These are phyloP conservation scores for Priceomyces castillae DNA, from an alignment of 805 yeast genomes.

Conservation along the genomic window DNA sequence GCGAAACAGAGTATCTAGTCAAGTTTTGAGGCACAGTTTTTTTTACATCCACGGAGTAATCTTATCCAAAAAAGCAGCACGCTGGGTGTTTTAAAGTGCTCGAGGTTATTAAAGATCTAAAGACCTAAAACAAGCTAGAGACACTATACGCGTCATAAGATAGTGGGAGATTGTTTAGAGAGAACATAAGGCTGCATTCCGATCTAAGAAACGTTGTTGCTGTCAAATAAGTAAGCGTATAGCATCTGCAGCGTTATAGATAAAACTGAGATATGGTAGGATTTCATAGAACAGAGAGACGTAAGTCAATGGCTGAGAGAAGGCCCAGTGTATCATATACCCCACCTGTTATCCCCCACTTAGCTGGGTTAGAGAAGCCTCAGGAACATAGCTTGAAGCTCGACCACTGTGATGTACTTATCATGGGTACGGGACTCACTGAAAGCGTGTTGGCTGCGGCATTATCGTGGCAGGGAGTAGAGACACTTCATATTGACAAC, in stretches of 20 bases:
- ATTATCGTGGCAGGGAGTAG: conserved; percentile 97
- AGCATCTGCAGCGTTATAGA: not conserved
- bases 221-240: not conserved
- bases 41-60: not conserved
- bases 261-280: conserved; percentile 5
- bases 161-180: not conserved
- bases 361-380: conserved; percentile 79
- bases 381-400: conserved; percentile 61
- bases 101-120: not conserved
- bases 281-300: conserved; percentile 35
- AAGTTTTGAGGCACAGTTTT: not conserved
- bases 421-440: conserved; percentile 88
- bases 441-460: conserved; percentile 92
- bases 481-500: conserved; percentile 83
- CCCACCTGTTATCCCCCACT: conserved; percentile 58
- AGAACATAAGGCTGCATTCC: not conserved
- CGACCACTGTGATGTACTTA: conserved; percentile 73
- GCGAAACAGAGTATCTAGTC: not conserved
- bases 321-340: conserved; percentile 42
- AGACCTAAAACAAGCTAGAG: not conserved
- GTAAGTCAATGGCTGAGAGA: conserved; percentile 45
- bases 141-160: not conserved
- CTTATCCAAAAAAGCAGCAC: not conserved
- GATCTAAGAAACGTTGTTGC: not conserved
- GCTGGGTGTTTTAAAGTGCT: not conserved